Evolutionary conservation across 192 early-diverging fungal genomes (phyloP), one percentile per base, ranked within the genome.

Genomic region (Spizellomyces punctatus): DNA sequence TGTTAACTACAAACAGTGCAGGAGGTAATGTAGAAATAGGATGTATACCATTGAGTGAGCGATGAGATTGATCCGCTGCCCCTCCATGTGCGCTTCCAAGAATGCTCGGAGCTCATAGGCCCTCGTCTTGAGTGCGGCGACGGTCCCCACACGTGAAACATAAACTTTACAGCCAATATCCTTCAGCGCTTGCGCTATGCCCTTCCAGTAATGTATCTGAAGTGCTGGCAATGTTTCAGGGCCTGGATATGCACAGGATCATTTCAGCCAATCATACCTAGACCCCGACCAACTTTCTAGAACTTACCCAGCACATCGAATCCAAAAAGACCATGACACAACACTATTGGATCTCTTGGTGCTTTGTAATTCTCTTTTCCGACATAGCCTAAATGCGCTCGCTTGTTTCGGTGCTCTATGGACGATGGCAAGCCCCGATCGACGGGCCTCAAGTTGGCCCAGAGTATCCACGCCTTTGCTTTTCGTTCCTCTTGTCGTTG

Each of bases 261-360:
- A 4, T 54, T n/a, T 54, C 50, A 54, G 50, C 14, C 12, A 10
- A 62, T 43, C 10, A 3, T 36, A 36, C 27, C 3, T 36, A 3
- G 27, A 2, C 3, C 27, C 27, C 27, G 27, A 36, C 27, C 1
- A 0, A 36, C 27, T 36, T 36, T 36, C 27, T 36, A 36, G 5
- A 49, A 41, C 66, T 66, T 49, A 59, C 76, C 77, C 8, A 81
- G 46, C 21, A 71, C 63, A 58, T 98, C 94, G 68, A 93, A 98
- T 3, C 95, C 95, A 78, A 93, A 98, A 19, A 98, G 82, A 8
- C 91, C 95, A 73, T 96, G 95, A 71, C 94, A 95, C 8, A 96
- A 83, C 3, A 95, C 92, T 45, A 96, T 84, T 5, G 93, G 90
- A 63, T 91, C 79, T 5, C 88, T 79, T 2, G 92, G 92, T 10